Evolutionary conservation across 768 basidiomycete genomes (phyloP).

Genomic region (Mycena olivaceomarginata): DNA sequence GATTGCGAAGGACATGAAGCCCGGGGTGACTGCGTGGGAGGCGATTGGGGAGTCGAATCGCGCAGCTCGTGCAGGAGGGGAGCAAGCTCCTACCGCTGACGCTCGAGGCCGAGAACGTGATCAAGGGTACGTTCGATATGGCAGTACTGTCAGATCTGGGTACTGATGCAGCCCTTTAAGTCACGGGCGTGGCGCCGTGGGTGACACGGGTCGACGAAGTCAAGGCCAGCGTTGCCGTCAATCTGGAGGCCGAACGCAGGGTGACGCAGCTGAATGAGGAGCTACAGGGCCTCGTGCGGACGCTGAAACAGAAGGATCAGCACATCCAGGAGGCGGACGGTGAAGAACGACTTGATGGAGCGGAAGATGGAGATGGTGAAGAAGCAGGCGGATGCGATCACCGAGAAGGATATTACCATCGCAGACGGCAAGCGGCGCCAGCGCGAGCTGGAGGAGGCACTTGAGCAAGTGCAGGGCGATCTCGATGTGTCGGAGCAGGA

Average conservation of each 20-base stretch:
- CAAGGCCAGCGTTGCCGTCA: conserved; percentile 88
- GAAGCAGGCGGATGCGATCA: conserved; percentile 91
- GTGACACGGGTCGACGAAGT: conserved; percentile 87
- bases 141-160: neutral
- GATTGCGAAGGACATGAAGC: conserved; percentile 80
- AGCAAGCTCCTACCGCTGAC: conserved; percentile 81
- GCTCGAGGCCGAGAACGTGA: conserved; percentile 84
- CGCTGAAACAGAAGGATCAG: conserved; percentile 93
- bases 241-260: conserved; percentile 94
- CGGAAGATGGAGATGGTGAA: conserved; percentile 93
- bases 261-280: conserved; percentile 92
- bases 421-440: conserved; percentile 91
- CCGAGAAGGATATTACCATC: conserved; percentile 88
- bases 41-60: conserved; percentile 82
- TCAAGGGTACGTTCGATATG: conserved; percentile 77
- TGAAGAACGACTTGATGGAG: conserved; percentile 97
- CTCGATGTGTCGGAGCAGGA: conserved; percentile 92
- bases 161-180: conserved; percentile 57
- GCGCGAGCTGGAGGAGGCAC: conserved; percentile 92
- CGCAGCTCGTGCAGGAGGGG: conserved; percentile 82
- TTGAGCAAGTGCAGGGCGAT: conserved; percentile 94
- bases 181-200: conserved; percentile 91
- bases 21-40: conserved; percentile 85
- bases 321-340: conserved; percentile 89
- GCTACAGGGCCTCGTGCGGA: conserved; percentile 90